Base-by-base conservation (phyloP, 192 early-diverging fungal species). In the Gaertneriomyces semiglobifer region DNA sequence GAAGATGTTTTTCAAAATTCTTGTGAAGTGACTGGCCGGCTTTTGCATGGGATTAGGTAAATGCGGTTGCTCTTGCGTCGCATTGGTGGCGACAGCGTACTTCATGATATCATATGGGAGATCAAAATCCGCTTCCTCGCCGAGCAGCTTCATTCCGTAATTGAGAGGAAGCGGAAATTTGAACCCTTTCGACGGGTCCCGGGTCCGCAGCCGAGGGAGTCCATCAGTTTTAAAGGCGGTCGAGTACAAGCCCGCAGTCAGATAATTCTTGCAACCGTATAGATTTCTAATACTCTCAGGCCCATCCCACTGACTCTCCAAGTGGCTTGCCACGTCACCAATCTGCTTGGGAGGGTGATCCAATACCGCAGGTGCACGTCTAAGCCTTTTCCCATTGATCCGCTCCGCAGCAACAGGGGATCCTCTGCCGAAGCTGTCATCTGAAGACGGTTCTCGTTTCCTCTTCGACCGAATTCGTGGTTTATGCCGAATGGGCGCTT, bases 1-100 rank as follows among this genome's bases (percentile, higher is more conserved):
- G 77, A 88, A 93, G 18, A 90, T 85, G 63, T 93, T 86, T 47
- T 74, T 79, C 53, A 65, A 60, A 41, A 91, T 83, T 42, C 78
- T 80, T 25, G 62, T 72, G 72, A 81, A 88, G 19, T 74, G 65
- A 52, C 71, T 68, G 10, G 83, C 83, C 19, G 77, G 65, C 52
- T 73, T 12, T n/a, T 20, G 53, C 43, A 51, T 71, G 4, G 60
- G 48, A 19, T 63, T 53, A 45, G 38, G 44, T 60, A 8, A 41
- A 10, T 5, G 19, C 0, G 44, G 18, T 56, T 9, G 57, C 39
- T 11, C 41, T 9, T 47, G 7, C 38, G 11, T 55, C 20, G 53
- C 55, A 10, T 61, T 62, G 55, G 41, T 19, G 39, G 18, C 7
- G 25, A 33, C 25, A 33, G 25, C 25, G 25, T 33, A 33, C 25